A percentile compares a stretch with the other conserved stretches of the same genome.
phyloP scores from a whole-genome alignment of 2,329 filamentous ascomycete species.

The Amauroascus niger region DNA sequence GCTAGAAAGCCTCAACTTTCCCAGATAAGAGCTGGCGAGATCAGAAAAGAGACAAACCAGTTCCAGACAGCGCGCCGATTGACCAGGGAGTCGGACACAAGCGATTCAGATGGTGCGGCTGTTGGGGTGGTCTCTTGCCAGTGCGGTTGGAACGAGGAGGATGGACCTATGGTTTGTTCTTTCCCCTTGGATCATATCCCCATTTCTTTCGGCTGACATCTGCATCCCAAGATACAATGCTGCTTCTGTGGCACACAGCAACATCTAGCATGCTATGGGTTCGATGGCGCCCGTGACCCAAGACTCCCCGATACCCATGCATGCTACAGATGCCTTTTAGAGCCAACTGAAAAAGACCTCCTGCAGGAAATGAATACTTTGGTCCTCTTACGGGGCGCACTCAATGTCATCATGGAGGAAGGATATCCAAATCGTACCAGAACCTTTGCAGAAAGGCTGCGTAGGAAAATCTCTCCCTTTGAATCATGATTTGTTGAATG shows the following conservation, averaged over 20 bases:
- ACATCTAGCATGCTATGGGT: slow-evolving; percentile 42
- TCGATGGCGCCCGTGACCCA: slow-evolving; percentile 28
- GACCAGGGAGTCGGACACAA: background rate
- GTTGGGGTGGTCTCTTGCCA: slow-evolving; percentile 29
- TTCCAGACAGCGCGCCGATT: background rate
- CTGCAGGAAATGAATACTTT: slow-evolving; percentile 24
- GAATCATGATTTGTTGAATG: background rate
- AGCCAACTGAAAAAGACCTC: slow-evolving; percentile 22
- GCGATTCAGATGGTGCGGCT: background rate
- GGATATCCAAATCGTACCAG: slow-evolving; percentile 24
- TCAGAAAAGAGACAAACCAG: slow-evolving; percentile 14
- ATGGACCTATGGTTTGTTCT: slow-evolving; percentile 34
- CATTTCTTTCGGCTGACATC: background rate
- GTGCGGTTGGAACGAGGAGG: slow-evolving; percentile 33
- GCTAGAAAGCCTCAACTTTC: slow-evolving; percentile 16
- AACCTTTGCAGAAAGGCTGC: slow-evolving; percentile 25
- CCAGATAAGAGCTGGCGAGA: slow-evolving; percentile 16
- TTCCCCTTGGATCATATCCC: background rate
- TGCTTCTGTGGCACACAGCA: slow-evolving; percentile 38
- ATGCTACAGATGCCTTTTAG: slow-evolving; percentile 41
- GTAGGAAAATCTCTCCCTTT: slow-evolving; percentile 19
- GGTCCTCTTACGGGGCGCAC: slow-evolving; percentile 23
- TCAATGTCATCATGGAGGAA: slow-evolving; percentile 25
- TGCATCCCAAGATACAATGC: slow-evolving; percentile 34
- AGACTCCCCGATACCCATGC: slow-evolving; percentile 36